A percentile compares a stretch with the other conserved stretches of the same genome.
Conservation (phyloP, 148 eudicot genomes). For the Tetragonia tetragonoides region DNA sequence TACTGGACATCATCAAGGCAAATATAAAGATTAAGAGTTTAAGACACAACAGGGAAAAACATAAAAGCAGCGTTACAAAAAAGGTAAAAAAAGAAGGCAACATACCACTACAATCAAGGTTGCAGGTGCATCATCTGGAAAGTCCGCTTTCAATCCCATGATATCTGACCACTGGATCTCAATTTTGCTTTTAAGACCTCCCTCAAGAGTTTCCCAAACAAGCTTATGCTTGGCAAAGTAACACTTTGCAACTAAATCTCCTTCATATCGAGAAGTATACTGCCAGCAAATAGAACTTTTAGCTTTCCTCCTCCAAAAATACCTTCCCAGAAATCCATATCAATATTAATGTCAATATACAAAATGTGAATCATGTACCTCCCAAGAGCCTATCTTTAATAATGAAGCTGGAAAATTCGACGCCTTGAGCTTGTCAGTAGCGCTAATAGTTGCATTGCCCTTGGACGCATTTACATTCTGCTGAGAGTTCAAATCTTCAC, state of each 20-base stretch:
- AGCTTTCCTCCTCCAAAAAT: constrained; percentile 7
- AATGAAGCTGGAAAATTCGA: constrained; percentile 72
- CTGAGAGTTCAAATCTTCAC: constrained; percentile 15
- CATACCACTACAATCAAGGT: constrained; percentile 69
- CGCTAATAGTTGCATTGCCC: constrained; percentile 29
- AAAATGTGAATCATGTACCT: constrained; percentile 46
- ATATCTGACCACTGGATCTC: constrained; percentile 97
- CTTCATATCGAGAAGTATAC: constrained; percentile 75
- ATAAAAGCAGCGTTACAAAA: neutral
- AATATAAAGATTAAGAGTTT: neutral
- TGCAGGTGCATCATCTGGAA: constrained; percentile 70
- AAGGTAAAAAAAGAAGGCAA: neutral
- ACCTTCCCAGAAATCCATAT: neutral
- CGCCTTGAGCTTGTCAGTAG: constrained; percentile 74
- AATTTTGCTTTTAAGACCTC: constrained; percentile 87
- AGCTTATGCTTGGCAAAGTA: constrained; percentile 95
- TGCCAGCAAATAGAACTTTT: constrained; percentile 36
- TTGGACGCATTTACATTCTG: constrained; percentile 34
- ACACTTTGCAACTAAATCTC: constrained; percentile 95
- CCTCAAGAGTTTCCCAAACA: constrained; percentile 93
- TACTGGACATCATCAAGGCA: neutral
- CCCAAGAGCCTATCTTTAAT: constrained; percentile 79
- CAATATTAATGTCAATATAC: neutral
- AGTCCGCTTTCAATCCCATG: constrained; percentile 66
- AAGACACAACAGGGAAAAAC: neutral